phyloP scores from a whole-genome alignment of 2,329 filamentous ascomycete species.

The Iodosphaeria phyllophila region DNA sequence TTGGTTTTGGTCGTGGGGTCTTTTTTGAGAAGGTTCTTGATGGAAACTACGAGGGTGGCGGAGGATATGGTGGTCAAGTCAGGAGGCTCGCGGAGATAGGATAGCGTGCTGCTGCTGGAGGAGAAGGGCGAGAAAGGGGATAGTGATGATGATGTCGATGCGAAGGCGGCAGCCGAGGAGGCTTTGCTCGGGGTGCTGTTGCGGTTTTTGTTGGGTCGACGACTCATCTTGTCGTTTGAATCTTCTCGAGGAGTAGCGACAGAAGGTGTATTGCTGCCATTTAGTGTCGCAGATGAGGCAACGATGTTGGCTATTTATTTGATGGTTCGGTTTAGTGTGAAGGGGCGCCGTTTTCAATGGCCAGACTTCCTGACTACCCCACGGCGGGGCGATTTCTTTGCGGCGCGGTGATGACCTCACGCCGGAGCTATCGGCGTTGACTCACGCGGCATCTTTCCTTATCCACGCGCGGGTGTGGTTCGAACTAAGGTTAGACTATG shows the following conservation, averaged over 20 bases:
- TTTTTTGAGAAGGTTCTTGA: slow-evolving; percentile 86
- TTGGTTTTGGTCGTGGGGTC: slow-evolving; percentile 84
- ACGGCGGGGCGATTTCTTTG: slow-evolving; percentile 5
- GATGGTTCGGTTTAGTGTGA: too few relatives aligned
- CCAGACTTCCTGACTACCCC: slow-evolving; percentile 7
- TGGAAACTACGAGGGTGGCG: slow-evolving; percentile 67
- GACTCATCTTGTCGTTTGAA: slow-evolving; percentile 10
- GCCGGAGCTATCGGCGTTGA: too few relatives aligned
- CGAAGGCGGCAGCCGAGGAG: slow-evolving; percentile 15
- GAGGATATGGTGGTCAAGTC: slow-evolving; percentile 63
- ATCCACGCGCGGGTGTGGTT: too few relatives aligned
- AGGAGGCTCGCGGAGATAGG: slow-evolving; percentile 73
- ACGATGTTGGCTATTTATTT: too few relatives aligned
- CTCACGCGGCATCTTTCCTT: too few relatives aligned
- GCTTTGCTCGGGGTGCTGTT: slow-evolving; percentile 12
- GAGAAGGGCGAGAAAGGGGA: too few relatives aligned
- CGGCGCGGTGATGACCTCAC: not conserved
- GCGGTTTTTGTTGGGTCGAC: slow-evolving; percentile 11
- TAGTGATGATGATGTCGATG: too few relatives aligned
- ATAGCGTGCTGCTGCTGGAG: slow-evolving; percentile 38
- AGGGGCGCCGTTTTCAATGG: too few relatives aligned
- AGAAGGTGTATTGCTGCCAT: too few relatives aligned
- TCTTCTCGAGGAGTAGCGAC: too few relatives aligned
- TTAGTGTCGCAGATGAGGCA: too few relatives aligned
- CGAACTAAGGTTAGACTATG: too few relatives aligned